Evolutionary conservation across 2,329 filamentous ascomycete genomes (phyloP), one percentile per base, ranked within the genome.

Genomic region (Fusarium ambrosium): DNA sequence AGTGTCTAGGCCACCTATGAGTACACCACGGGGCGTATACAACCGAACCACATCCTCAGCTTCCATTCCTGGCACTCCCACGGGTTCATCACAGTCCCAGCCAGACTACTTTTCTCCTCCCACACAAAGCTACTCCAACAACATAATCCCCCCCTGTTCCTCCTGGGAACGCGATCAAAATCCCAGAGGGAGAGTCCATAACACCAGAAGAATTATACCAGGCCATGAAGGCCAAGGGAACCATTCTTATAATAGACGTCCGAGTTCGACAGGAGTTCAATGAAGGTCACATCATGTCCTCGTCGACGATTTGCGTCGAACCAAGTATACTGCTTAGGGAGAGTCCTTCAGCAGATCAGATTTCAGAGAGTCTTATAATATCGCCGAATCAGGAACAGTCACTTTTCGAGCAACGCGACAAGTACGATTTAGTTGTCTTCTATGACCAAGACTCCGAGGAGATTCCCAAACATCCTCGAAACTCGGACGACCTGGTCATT

Each of bases 241-340:
- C 84, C 84, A 87, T 98, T 27, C 85, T 99, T 14, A 82, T 98
- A 27, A 95, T 99, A 74, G 97, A 99, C 82, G 91, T 98, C 48
- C 92, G 97, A 43, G 86, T 90, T 66, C 92, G 97, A 29, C 90
- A 93, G 63, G 90, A 93, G 10, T 99, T 94, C 80, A 95, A 98
- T 76, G 89, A 92, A 58, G 97, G 97, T 0, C 97, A 99, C 80
- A 95, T 99, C 73, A 93, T 93, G 85, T 92, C 93, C 7, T 92
- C 92, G 66, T 92, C 91, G 7, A 94, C 95, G 43, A 94, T 99
- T 53, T 99, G 97, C 82, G 90, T 99, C 70, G 97, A 99, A 79
- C 95, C 95, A 4, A 87, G 86, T 27, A 89, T 97, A 53, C 89
- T 92, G 11, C 82, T 95, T 58, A 90, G 94, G 64, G 89, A 92